phyloP scores from a whole-genome alignment of 768 basidiomycete species.

The Boletales sp. region DNA sequence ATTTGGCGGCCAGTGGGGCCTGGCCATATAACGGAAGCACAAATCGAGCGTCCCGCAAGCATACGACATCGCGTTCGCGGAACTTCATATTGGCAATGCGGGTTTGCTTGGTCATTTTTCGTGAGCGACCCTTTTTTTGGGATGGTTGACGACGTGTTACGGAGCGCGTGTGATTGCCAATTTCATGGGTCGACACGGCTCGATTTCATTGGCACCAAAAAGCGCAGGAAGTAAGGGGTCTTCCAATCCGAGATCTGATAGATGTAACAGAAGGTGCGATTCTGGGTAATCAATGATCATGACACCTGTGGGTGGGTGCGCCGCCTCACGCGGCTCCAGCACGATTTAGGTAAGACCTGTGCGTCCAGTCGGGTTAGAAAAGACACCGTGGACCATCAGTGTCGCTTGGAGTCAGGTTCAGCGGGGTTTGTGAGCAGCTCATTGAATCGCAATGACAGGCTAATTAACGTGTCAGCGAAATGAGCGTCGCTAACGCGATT shows the following conservation, averaged over 20 bases:
- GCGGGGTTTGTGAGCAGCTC: conserved; percentile 13
- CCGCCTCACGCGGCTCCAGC: conserved; percentile 11
- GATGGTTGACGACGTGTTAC: conserved; percentile 7
- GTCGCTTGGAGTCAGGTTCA: conserved; percentile 11
- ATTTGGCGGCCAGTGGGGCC: conserved; percentile 8
- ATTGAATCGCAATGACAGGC: conserved; percentile 4
- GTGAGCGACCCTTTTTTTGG: conserved; percentile 14
- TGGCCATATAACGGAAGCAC: conserved; percentile 8
- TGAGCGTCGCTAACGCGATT: conserved; percentile 4
- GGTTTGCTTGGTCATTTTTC: conserved; percentile 7
- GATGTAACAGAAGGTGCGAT: neutral
- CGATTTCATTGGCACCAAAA: conserved; percentile 6
- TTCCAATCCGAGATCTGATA: conserved; percentile 18
- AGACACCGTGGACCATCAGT: conserved; percentile 6
- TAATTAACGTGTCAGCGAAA: conserved; percentile 15
- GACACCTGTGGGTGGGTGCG: conserved; percentile 5
- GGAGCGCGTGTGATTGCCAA: conserved; percentile 8
- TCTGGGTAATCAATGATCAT: conserved; percentile 9
- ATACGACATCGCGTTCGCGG: conserved; percentile 20
- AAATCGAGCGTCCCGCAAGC: conserved; percentile 12
- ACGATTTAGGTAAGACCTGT: conserved; percentile 1
- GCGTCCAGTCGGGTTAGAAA: neutral
- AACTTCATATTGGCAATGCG: conserved; percentile 14
- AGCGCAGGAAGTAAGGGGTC: neutral
- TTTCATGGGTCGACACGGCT: conserved; percentile 4